Conservation (phyloP, 2,329 filamentous ascomycete species). For the Remersonia thermophila region DNA sequence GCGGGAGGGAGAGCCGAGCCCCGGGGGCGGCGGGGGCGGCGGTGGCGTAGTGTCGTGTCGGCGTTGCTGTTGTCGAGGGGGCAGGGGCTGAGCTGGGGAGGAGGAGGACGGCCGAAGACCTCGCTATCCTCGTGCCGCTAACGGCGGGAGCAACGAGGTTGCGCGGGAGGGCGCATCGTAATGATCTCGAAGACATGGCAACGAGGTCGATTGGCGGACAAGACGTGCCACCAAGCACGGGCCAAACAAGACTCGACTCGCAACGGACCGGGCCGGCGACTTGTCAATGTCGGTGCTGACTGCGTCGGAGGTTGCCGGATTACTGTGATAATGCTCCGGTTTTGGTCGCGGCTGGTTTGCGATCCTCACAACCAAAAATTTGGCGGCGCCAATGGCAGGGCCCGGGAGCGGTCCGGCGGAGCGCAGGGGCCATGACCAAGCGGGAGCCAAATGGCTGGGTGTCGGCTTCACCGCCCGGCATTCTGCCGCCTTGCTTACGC, state of each 20-base stretch:
- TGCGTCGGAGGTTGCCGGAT: background rate
- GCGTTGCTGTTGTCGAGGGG: constrained; percentile 1
- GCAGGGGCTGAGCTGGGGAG: constrained; percentile 5
- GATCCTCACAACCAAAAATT: constrained; percentile 13
- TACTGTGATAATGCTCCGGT: too few species aligned
- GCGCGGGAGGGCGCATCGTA: constrained; percentile 17
- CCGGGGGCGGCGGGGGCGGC: too few species aligned
- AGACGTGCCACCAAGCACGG: too few species aligned
- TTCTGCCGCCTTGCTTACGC: constrained; percentile 10
- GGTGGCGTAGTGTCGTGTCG: constrained; percentile 17
- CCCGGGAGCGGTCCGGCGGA: background rate
- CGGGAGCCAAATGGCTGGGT: background rate
- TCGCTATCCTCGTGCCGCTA: constrained; percentile 9
- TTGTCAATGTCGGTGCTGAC: constrained; percentile 4
- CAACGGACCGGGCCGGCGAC: background rate
- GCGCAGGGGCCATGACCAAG: constrained; percentile 5
- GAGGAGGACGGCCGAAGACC: constrained; percentile 8
- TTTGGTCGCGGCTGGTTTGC: constrained; percentile 5
- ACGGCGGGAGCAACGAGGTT: constrained; percentile 12
- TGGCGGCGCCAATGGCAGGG: constrained; percentile 13
- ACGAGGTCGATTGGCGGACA: too few species aligned
- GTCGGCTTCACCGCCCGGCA: constrained; percentile 9
- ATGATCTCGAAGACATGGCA: constrained; percentile 17
- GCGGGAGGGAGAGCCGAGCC: constrained; percentile 25
- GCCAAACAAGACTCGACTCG: too few species aligned